Percentiles rank a stretch among this genome's conserved stretches.
phyloP scores from a whole-genome alignment of 2,329 filamentous ascomycete species.

The Calonectria hawksworthii region DNA sequence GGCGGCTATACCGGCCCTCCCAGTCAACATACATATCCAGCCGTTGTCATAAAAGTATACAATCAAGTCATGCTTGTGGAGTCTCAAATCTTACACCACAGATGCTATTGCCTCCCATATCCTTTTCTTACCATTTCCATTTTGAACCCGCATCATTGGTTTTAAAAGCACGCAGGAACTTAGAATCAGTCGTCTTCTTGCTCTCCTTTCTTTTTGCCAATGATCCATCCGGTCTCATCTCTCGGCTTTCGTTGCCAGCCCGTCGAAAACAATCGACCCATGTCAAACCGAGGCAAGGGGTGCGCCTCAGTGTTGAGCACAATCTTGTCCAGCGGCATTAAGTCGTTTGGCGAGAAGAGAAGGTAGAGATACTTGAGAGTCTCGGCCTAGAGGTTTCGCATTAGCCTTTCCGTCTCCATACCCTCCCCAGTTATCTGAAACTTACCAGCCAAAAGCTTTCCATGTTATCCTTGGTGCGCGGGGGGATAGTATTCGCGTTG shows the following conservation, averaged over 20 bases:
- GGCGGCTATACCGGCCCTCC: neutral
- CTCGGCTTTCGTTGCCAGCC: slow-evolving; percentile 83
- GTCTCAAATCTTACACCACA: slow-evolving; percentile 1
- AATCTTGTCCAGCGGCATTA: slow-evolving; percentile 87
- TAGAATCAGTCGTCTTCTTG: slow-evolving; percentile 19
- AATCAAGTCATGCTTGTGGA: slow-evolving; percentile 5
- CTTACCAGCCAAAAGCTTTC: slow-evolving; percentile 97
- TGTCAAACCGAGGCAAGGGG: slow-evolving; percentile 87
- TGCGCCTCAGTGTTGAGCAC: slow-evolving; percentile 98
- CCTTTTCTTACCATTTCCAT: neutral
- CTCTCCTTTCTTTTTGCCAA: slow-evolving; percentile 37
- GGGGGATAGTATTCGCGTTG: slow-evolving; percentile 81
- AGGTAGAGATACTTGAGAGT: slow-evolving; percentile 98
- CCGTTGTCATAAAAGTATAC: slow-evolving; percentile 6
- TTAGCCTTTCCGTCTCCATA: slow-evolving; percentile 25
- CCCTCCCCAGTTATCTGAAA: slow-evolving; percentile 28
- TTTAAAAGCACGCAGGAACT: neutral
- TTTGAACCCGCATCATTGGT: neutral
- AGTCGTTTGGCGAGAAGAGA: slow-evolving; percentile 86
- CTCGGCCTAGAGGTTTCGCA: slow-evolving; percentile 75
- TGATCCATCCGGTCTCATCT: slow-evolving; percentile 59
- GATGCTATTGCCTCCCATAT: neutral
- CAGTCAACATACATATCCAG: neutral
- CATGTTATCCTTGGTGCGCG: slow-evolving; percentile 87
- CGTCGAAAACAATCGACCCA: slow-evolving; percentile 82